Evolutionary conservation across 1,284 basidiomycete species (phyloP), one percentile per base, ranked within the genome.

Genomic region (Ceratobasidium sp.): DNA sequence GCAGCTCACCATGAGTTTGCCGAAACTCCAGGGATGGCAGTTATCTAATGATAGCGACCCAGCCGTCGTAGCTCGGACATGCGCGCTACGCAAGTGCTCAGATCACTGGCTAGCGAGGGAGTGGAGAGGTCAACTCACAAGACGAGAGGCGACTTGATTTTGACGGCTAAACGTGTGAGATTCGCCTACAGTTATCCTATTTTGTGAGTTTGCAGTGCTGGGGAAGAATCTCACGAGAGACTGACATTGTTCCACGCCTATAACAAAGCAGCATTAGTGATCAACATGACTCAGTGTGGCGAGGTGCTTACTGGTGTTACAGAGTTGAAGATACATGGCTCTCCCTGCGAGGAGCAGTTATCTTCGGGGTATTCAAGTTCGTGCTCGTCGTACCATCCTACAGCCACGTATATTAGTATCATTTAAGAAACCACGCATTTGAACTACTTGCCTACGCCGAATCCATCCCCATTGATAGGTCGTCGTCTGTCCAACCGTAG

Each of bases 261-360:
- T 38, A n/a, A 26, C 67, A 75, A 55, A 46, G 47, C 30, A 3
- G 9, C 30, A 41, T 7, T 61, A 62, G 13, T 35, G 13, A 3
- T 52, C 3, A 44, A 50, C 21, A 18, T 16, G 18, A n/a, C 5
- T 6, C 32, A 58, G 23, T 6, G 7, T 14, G 3, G 18, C 7
- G 28, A 47, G 66, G 62, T 59, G 81, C 86, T 77, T 74, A 95
- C 94, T 4, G 95, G 96, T 4, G 95, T 96, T 21, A 98, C 91
- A n/a, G 93, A 94, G 63, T 96, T 98, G 82, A 98, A 98, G 74
- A 98, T 93, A 81, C 97, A 98, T 9, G 96, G 96, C 77, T 94
- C 66, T 8, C 66, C 66, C 41, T 69, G 66, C 14, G 66, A 55
- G 1, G 66, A 69, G 28, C 50, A 55, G 35, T 38, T 38, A 21